A percentile compares a stretch with the other conserved stretches of the same genome.
Conservation (phyloP, 805 yeast species). For the Torulaspora delbrueckii region DNA sequence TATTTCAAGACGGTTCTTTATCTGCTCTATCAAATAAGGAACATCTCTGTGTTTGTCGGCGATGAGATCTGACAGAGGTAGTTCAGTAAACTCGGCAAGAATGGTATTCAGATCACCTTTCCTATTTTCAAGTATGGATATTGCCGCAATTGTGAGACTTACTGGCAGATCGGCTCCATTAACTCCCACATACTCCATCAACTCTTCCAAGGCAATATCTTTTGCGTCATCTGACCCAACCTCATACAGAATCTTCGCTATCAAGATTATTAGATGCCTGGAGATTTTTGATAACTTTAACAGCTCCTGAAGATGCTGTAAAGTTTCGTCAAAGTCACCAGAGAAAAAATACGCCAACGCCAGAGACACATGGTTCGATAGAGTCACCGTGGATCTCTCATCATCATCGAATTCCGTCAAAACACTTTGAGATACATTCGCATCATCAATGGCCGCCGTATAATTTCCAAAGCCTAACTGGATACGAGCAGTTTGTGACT, state of each 20-base stretch:
- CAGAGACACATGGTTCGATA: slow-evolving; percentile 63
- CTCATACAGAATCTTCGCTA: slow-evolving; percentile 76
- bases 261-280: slow-evolving; percentile 61
- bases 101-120: slow-evolving; percentile 56
- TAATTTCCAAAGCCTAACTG: slow-evolving; percentile 56
- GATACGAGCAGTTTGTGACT: slow-evolving; percentile 68
- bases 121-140: slow-evolving; percentile 59
- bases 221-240: slow-evolving; percentile 70
- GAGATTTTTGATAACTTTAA: slow-evolving; percentile 53
- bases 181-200: slow-evolving; percentile 58
- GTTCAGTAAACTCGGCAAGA: slow-evolving; percentile 53
- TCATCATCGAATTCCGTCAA: slow-evolving; percentile 39
- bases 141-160: slow-evolving; percentile 73
- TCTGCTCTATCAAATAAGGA: slow-evolving; percentile 53
- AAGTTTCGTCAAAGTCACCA: slow-evolving; percentile 57
- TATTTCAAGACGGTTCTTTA: slow-evolving; percentile 41
- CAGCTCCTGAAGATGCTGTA: slow-evolving; percentile 63
- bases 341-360: slow-evolving; percentile 69
- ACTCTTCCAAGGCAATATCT: slow-evolving; percentile 79
- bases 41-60: slow-evolving; percentile 51
- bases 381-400: slow-evolving; percentile 32
- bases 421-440: slow-evolving; percentile 51
- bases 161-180: slow-evolving; percentile 64
- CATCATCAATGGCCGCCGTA: slow-evolving; percentile 54
- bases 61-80: slow-evolving; percentile 44